Percentiles rank a stretch among this genome's conserved stretches.
Conservation (phyloP, 1,284 basidiomycete species). For the Filobasidium uniguttulatum region DNA sequence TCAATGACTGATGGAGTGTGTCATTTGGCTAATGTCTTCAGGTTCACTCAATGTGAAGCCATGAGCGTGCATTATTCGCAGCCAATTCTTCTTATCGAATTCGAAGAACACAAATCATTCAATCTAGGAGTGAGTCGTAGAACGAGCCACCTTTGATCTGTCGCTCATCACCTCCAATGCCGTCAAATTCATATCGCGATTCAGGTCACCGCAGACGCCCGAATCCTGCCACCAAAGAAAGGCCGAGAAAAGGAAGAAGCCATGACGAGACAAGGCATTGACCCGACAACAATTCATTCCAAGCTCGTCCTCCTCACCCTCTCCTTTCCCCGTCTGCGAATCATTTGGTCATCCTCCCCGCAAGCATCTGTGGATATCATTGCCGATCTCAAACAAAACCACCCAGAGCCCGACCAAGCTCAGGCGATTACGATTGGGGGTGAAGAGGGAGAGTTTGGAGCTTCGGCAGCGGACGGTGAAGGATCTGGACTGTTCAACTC, state of each 20-base stretch:
- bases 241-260: conserved; percentile 2
- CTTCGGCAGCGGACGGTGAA: conserved; percentile 15
- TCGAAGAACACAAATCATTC: conserved; percentile 93
- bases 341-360: conserved; percentile 95
- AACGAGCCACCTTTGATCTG: neutral
- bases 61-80: conserved; percentile 95
- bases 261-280: conserved; percentile 19
- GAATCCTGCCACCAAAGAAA: conserved; percentile 5
- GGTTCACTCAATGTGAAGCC: conserved; percentile 90
- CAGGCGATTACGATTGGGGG: conserved; percentile 66
- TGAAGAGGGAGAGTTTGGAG: conserved; percentile 42
- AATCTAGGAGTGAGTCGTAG: conserved; percentile 64
- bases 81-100: conserved; percentile 91
- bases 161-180: neutral
- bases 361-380: conserved; percentile 86
- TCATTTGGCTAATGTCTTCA: too few species aligned
- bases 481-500: conserved; percentile 17
- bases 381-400: conserved; percentile 75
- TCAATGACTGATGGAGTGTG: neutral
- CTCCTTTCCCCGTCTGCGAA: conserved; percentile 75
- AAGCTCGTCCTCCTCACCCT: conserved; percentile 82
- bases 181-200: neutral
- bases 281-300: conserved; percentile 53
- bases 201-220: conserved; percentile 10
- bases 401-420: conserved; percentile 64